Conservation (phyloP, 257 asterid genomes). For the Scutellaria minor region DNA sequence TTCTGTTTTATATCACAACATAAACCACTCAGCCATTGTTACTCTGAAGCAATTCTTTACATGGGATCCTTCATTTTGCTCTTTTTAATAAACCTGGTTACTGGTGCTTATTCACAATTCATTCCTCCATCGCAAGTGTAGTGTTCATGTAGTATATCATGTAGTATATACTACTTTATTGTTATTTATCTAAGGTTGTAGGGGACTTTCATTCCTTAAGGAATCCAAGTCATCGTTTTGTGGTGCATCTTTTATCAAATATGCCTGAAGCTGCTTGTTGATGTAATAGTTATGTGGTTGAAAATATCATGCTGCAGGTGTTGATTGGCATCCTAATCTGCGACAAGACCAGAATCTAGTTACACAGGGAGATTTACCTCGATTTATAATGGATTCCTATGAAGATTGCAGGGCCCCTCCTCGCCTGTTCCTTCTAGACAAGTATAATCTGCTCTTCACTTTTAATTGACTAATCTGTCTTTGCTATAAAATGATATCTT, state of each 20-base stretch:
- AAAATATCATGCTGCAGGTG: constrained; percentile 55
- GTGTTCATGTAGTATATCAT: background rate
- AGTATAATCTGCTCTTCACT: constrained; percentile 53
- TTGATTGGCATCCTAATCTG: constrained; percentile 84
- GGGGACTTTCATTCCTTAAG: constrained; percentile 5
- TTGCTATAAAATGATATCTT: background rate
- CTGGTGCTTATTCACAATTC: constrained; percentile 1
- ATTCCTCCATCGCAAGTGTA: background rate
- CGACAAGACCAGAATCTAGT: constrained; percentile 63
- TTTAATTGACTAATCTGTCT: constrained; percentile 25
- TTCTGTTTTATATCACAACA: constrained; percentile 4
- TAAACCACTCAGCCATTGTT: constrained; percentile 6
- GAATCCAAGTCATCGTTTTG: constrained; percentile 9
- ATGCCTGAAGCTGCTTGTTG: constrained; percentile 33
- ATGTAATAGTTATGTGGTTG: constrained; percentile 23
- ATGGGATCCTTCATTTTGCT: constrained; percentile 28
- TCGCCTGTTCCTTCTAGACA: constrained; percentile 93
- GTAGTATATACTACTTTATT: background rate
- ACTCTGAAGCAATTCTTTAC: constrained; percentile 4
- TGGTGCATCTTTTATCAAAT: constrained; percentile 25
- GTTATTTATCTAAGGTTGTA: constrained; percentile 12
- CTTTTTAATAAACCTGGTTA: constrained; percentile 7
- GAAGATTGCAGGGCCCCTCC: constrained; percentile 99
- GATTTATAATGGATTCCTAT: constrained; percentile 91
- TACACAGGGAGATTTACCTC: constrained; percentile 81